These are phyloP conservation scores for Brettanomyces nanus DNA, from an alignment of 805 yeast species.

Conservation along the genomic window DNA sequence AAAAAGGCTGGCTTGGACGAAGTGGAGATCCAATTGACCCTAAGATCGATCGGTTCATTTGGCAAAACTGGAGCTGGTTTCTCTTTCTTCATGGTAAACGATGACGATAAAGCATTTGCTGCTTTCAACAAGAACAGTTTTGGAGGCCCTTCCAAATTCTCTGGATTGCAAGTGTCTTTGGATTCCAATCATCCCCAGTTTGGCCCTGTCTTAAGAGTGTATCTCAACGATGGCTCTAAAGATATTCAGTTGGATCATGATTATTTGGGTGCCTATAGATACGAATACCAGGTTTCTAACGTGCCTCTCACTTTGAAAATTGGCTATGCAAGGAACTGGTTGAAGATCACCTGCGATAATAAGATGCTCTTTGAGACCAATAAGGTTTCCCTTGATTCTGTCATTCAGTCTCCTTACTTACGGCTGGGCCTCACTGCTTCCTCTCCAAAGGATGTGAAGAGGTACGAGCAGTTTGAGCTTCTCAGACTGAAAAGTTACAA, in stretches of 20 bases:
- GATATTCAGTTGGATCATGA: slow-evolving; percentile 20
- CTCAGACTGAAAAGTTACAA: slow-evolving; percentile 50
- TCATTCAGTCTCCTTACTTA: slow-evolving; percentile 23
- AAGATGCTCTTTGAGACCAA: slow-evolving; percentile 62
- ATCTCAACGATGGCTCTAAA: slow-evolving; percentile 49
- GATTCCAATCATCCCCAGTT: slow-evolving; percentile 39
- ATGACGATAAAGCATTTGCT: slow-evolving; percentile 26
- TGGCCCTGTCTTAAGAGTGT: slow-evolving; percentile 48
- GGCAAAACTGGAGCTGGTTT: slow-evolving; percentile 50
- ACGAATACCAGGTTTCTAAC: slow-evolving; percentile 52
- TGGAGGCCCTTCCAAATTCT: slow-evolving; percentile 50
- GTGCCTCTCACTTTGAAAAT: slow-evolving; percentile 66
- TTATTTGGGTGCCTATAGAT: slow-evolving; percentile 24
- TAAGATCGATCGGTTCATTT: slow-evolving; percentile 49
- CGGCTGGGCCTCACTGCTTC: slow-evolving; percentile 48
- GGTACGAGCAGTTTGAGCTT: slow-evolving; percentile 57
- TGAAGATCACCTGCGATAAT: slow-evolving; percentile 66
- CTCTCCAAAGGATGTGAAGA: slow-evolving; percentile 26
- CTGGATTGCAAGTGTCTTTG: slow-evolving; percentile 56
- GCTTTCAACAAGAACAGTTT: slow-evolving; percentile 27
- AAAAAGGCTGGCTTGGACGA: slow-evolving; percentile 17
- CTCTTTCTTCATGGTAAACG: slow-evolving; percentile 46
- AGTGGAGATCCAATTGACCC: slow-evolving; percentile 47
- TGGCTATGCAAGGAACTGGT: slow-evolving; percentile 38
- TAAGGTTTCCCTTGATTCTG: slow-evolving; percentile 36